Percentiles rank a stretch among this genome's conserved stretches.
These are phyloP conservation scores for Candida tunisiensis DNA, from an alignment of 1,139 yeast species.

Conservation along the genomic window DNA sequence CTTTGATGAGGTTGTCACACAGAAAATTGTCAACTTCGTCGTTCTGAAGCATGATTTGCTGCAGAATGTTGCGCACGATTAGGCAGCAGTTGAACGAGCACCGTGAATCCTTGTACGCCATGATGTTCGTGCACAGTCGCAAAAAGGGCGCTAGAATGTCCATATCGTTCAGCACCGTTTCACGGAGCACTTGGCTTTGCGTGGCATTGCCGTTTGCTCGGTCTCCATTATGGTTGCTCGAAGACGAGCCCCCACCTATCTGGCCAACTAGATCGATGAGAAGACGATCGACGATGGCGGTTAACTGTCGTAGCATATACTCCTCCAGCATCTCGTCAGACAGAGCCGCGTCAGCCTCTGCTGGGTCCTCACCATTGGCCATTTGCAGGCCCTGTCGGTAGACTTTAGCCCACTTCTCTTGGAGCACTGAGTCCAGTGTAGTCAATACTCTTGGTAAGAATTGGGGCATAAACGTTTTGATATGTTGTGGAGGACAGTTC, in stretches of 20 bases:
- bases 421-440: constrained; percentile 56
- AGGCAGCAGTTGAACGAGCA: constrained; percentile 84
- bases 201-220: constrained; percentile 5
- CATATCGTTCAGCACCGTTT: constrained; percentile 43
- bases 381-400: constrained; percentile 54
- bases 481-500: constrained; percentile 64
- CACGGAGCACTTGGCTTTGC: constrained; percentile 5
- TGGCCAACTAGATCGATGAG: constrained; percentile 84
- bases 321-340: constrained; percentile 99
- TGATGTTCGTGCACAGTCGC: constrained; percentile 57
- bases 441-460: constrained; percentile 61
- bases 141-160: constrained; percentile 66
- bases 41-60: constrained; percentile 41
- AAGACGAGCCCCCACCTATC: constrained; percentile 18
- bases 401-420: constrained; percentile 59
- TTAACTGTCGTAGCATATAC: constrained; percentile 78
- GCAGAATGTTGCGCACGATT: constrained; percentile 54
- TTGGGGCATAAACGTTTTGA: constrained; percentile 54
- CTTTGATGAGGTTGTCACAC: constrained; percentile 31
- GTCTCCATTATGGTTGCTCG: constrained; percentile 14
- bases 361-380: constrained; percentile 32
- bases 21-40: constrained; percentile 68
- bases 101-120: constrained; percentile 73
- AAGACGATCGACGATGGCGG: constrained; percentile 84
- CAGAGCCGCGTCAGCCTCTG: constrained; percentile 36